Evolutionary conservation across 1,284 basidiomycete species (phyloP).

Genomic region (Neotropicomus parvogracilis): DNA sequence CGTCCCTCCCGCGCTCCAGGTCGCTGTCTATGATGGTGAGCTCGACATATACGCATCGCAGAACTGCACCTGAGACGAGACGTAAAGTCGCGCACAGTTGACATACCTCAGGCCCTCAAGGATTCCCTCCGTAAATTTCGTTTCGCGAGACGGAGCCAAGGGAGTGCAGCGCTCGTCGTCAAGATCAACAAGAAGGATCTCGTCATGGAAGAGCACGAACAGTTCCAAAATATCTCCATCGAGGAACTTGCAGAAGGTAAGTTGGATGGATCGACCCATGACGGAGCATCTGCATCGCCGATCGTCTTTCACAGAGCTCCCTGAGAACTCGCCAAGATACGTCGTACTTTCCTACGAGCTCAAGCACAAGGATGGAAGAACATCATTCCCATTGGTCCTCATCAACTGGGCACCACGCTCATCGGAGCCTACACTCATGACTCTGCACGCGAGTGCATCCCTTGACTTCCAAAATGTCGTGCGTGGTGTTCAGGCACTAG

Average conservation of each 20-base stretch:
- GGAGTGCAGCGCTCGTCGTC: constrained; percentile 75
- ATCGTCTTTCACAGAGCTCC: constrained; percentile 62
- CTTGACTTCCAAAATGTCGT: constrained; percentile 77
- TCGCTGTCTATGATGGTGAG: constrained; percentile 28
- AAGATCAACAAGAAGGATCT: constrained; percentile 84
- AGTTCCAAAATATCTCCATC: constrained; percentile 70
- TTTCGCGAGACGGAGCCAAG: constrained; percentile 64
- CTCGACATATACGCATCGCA: neutral
- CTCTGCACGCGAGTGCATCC: constrained; percentile 80
- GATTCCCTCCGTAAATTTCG: constrained; percentile 79
- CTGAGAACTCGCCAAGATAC: constrained; percentile 87
- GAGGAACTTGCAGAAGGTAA: constrained; percentile 84
- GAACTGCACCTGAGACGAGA: neutral
- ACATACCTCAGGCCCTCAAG: constrained; percentile 76
- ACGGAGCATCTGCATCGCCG: neutral
- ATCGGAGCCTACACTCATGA: constrained; percentile 73
- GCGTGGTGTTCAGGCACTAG: constrained; percentile 26
- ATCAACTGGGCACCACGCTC: constrained; percentile 83
- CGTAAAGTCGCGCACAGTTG: constrained; percentile 71
- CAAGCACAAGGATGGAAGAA: constrained; percentile 78
- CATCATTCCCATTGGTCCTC: constrained; percentile 79
- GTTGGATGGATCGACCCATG: constrained; percentile 1
- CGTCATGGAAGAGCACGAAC: constrained; percentile 78
- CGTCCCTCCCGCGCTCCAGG: too few species aligned
- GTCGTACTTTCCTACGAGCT: constrained; percentile 83